A percentile compares a stretch with the other conserved stretches of the same genome.
These are phyloP conservation scores for Dendrocalamus latiflorus DNA, from an alignment of 202 grass and related monocot genomes.

Conservation along the genomic window DNA sequence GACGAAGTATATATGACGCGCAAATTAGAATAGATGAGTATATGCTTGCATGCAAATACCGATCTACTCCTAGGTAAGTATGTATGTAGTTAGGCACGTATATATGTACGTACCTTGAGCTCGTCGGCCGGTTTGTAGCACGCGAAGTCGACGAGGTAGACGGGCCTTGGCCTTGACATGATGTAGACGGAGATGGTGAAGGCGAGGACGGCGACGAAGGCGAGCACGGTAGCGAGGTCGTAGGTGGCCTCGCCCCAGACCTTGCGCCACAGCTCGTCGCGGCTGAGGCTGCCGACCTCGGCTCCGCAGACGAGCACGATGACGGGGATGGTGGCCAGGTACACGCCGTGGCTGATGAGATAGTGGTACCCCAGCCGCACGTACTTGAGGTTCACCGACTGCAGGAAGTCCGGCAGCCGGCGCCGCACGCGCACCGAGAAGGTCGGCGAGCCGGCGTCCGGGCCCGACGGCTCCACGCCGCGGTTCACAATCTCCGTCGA, in stretches of 20 bases:
- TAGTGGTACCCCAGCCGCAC: too few species aligned
- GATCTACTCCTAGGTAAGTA: not conserved
- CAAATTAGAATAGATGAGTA: not conserved
- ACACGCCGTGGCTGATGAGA: too few species aligned
- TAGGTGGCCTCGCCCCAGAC: conserved; percentile 91
- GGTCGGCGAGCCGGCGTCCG: conserved; percentile 84
- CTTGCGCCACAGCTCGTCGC: too few species aligned
- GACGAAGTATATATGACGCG: not conserved
- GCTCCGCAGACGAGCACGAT: too few species aligned
- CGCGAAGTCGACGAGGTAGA: conserved; percentile 96
- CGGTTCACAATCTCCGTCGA: conserved; percentile 97
- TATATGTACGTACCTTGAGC: conserved; percentile 57
- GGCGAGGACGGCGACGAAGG: too few species aligned
- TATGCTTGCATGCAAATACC: not conserved
- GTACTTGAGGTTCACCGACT: too few species aligned
- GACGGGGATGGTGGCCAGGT: too few species aligned
- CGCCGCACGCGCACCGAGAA: conserved; percentile 91
- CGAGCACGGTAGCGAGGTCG: too few species aligned
- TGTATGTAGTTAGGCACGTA: not conserved
- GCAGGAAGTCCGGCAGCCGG: too few species aligned
- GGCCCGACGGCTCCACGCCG: conserved; percentile 82
- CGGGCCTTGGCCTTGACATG: conserved; percentile 82
- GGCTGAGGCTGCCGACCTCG: too few species aligned
- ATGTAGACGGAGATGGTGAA: conserved; percentile 93
- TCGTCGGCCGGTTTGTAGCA: conserved; percentile 88